Conservation (phyloP, 73 alveolate species). For the Diophrys sp. region DNA sequence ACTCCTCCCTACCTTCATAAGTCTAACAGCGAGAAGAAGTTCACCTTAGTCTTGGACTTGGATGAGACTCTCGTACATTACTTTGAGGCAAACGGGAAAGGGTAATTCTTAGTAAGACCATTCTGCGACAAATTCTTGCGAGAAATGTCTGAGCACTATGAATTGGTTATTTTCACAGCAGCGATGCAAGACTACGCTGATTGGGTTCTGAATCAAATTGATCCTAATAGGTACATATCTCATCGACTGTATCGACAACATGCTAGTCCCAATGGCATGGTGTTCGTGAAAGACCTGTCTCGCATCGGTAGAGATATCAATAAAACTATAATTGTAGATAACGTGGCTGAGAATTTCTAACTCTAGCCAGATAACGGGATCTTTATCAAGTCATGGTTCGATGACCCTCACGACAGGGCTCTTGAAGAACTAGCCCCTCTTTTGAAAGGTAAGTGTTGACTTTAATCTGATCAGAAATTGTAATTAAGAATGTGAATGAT, state of each 20-base stretch:
- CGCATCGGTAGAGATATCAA: conserved; percentile 93
- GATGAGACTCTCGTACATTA: conserved; percentile 98
- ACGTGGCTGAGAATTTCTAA: conserved; percentile 93
- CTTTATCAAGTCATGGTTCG: conserved; percentile 91
- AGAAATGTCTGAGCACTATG: conserved; percentile 88
- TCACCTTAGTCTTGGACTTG: conserved; percentile 90
- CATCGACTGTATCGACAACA: conserved; percentile 91
- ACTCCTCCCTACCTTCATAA: conserved; percentile 73
- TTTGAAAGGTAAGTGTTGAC: conserved; percentile 57
- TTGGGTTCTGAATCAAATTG: no score
- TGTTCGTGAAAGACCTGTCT: conserved; percentile 88
- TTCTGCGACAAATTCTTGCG: conserved; percentile 79
- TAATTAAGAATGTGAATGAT: conserved; percentile 82
- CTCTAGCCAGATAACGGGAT: conserved; percentile 93
- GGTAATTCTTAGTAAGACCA: conserved; percentile 91
- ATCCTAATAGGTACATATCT: conserved; percentile 66
- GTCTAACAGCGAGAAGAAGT: conserved; percentile 43
- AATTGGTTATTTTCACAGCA: conserved; percentile 96
- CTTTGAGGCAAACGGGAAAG: conserved; percentile 88
- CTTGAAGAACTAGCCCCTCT: conserved; percentile 88
- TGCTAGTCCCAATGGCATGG: conserved; percentile 79
- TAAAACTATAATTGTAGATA: no score
- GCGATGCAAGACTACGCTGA: no score
- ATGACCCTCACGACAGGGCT: conserved; percentile 88
- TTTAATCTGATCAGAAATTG: conserved; percentile 76